phyloP scores from a whole-genome alignment of 1,139 yeast species.

The Zygoascus sp. region DNA sequence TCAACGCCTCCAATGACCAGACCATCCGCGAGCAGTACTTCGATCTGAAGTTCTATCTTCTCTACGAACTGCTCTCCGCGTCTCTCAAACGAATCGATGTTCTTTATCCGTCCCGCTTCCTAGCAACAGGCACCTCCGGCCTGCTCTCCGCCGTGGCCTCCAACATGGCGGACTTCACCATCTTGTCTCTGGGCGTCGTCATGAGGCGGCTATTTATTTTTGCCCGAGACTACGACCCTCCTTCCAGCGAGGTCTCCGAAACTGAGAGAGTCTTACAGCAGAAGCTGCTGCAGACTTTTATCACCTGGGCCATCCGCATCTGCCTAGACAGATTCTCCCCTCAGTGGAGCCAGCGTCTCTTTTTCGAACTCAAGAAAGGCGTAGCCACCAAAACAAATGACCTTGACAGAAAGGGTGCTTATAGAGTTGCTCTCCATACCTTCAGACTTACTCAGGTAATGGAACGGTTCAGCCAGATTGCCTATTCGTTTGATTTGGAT shows the following conservation, averaged over 20 bases:
- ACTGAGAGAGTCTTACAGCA: slow-evolving; percentile 38
- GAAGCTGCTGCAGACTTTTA: slow-evolving; percentile 40
- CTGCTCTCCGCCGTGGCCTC: slow-evolving; percentile 46
- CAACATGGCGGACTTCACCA: slow-evolving; percentile 37
- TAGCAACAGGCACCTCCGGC: slow-evolving; percentile 60
- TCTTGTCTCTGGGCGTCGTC: slow-evolving; percentile 42
- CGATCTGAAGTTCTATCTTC: slow-evolving; percentile 57
- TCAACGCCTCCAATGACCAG: not conserved
- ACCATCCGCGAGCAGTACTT: slow-evolving; percentile 37
- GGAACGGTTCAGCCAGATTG: slow-evolving; percentile 50
- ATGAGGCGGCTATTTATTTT: slow-evolving; percentile 60
- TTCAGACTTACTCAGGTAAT: slow-evolving; percentile 23
- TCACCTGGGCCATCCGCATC: slow-evolving; percentile 45
- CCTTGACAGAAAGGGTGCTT: not conserved
- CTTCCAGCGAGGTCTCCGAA: slow-evolving; percentile 32
- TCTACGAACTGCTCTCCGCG: slow-evolving; percentile 56
- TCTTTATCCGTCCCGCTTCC: slow-evolving; percentile 68
- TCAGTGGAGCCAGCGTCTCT: slow-evolving; percentile 34
- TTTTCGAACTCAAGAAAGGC: slow-evolving; percentile 28
- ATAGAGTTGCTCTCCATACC: slow-evolving; percentile 1
- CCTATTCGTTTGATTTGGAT: slow-evolving; percentile 61
- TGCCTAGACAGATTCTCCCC: slow-evolving; percentile 34
- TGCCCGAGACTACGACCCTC: slow-evolving; percentile 54
- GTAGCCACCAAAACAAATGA: slow-evolving; percentile 20
- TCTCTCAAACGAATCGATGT: slow-evolving; percentile 55